Conservation (phyloP, 1,139 yeast genomes). For the Hyphopichia wangnamkhiaoensis region DNA sequence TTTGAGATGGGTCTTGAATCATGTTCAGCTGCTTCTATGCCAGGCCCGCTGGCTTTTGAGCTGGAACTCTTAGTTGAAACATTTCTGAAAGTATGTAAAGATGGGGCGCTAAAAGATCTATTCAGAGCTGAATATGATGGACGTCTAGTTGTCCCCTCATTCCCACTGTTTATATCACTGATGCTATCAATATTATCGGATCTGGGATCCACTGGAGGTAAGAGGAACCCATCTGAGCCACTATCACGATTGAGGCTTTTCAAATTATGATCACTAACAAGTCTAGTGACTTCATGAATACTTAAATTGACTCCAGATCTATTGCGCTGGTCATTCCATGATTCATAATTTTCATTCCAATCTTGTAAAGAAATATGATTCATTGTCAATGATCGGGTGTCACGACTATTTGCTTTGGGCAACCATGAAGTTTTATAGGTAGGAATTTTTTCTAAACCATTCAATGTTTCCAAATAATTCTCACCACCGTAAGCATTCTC, state of each 20-base stretch:
- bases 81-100: constrained; percentile 39
- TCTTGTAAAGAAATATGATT: constrained; percentile 30
- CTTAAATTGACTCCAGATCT: constrained; percentile 23
- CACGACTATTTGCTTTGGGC: constrained; percentile 7
- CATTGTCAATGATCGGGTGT: constrained; percentile 5
- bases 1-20: background rate
- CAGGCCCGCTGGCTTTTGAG: constrained; percentile 8
- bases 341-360: constrained; percentile 29
- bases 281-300: constrained; percentile 14
- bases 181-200: constrained; percentile 30
- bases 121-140: constrained; percentile 22
- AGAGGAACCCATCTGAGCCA: constrained; percentile 9
- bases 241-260: constrained; percentile 2
- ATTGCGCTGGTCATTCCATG: constrained; percentile 24
- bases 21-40: background rate
- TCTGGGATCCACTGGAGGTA: constrained; percentile 22
- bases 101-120: constrained; percentile 43
- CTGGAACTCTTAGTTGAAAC: constrained; percentile 4
- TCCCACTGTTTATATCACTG: constrained; percentile 23
- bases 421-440: constrained; percentile 9
- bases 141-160: constrained; percentile 4
- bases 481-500: too few relatives aligned
- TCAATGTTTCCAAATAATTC: constrained; percentile 18
- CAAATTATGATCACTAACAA: constrained; percentile 14
- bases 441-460: constrained; percentile 38